phyloP scores from a whole-genome alignment of 2,329 filamentous ascomycete species.

The Arthroderma sp. region DNA sequence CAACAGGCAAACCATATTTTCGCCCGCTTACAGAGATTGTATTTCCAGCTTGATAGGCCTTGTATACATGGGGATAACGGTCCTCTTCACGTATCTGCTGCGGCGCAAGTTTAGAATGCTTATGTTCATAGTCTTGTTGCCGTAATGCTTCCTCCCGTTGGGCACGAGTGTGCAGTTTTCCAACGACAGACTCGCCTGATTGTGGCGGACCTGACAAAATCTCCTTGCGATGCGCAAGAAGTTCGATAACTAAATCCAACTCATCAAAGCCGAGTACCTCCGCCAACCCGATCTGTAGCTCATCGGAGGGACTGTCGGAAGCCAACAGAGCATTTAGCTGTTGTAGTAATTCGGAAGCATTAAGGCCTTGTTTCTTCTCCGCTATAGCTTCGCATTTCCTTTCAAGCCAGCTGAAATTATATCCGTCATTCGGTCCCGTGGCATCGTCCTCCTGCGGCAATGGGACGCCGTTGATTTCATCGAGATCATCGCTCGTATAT shows the following conservation, averaged over 20 bases:
- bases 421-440: constrained; percentile 21
- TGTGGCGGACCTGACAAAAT: constrained; percentile 38
- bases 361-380: constrained; percentile 50
- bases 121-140: constrained; percentile 68
- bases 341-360: constrained; percentile 56
- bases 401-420: constrained; percentile 57
- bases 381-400: constrained; percentile 56
- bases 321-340: constrained; percentile 64
- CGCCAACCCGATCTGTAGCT: constrained; percentile 78
- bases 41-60: constrained; percentile 69
- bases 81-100: constrained; percentile 57
- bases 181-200: constrained; percentile 25
- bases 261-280: constrained; percentile 90
- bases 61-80: constrained; percentile 90
- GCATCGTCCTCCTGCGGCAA: constrained; percentile 10
- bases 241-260: constrained; percentile 79
- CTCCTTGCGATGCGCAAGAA: constrained; percentile 64
- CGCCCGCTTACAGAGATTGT: constrained; percentile 65
- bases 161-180: constrained; percentile 55
- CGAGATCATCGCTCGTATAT: constrained; percentile 51
- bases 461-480: constrained; percentile 36
- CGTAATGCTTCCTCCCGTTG: constrained; percentile 69
- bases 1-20: constrained; percentile 68
- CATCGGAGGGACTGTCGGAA: constrained; percentile 60
- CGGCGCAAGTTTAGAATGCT: constrained; percentile 56